Conservation (phyloP, 1,284 basidiomycete genomes). For the Puccinia novopanici region DNA sequence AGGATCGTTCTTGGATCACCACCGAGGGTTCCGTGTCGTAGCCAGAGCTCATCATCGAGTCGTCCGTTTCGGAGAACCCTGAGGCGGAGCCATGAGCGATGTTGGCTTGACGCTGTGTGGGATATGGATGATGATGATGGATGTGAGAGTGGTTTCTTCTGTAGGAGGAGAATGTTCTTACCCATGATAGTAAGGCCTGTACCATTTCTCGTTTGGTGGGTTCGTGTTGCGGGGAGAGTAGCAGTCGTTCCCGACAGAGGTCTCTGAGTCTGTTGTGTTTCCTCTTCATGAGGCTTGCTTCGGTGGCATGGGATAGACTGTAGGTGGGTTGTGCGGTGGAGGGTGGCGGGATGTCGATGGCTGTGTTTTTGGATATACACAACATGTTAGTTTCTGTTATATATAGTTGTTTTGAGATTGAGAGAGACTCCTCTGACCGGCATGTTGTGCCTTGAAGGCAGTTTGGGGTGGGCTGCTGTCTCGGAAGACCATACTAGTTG, state of each 20-base stretch:
- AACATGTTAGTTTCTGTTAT: too few species aligned
- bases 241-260: conserved; percentile 69
- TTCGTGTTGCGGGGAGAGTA: conserved; percentile 68
- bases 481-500: too few species aligned
- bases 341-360: background rate
- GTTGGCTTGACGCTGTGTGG: conserved; percentile 21
- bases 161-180: conserved; percentile 26
- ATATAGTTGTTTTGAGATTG: too few species aligned
- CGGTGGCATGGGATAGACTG: conserved; percentile 45
- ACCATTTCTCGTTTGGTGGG: conserved; percentile 90
- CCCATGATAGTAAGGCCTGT: conserved; percentile 80
- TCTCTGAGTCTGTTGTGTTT: conserved; percentile 56
- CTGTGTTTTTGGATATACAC: background rate
- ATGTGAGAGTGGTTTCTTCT: too few species aligned
- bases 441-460: too few species aligned
- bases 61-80: conserved; percentile 42
- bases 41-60: conserved; percentile 28
- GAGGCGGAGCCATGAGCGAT: conserved; percentile 6
- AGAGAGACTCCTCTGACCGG: too few species aligned
- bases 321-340: conserved; percentile 21
- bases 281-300: conserved; percentile 42
- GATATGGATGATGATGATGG: background rate
- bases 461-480: background rate
- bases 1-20: conserved; percentile 23
- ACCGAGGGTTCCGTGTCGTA: background rate